These are phyloP conservation scores for Cytidiella melzeri DNA, from an alignment of 768 basidiomycete genomes.

Conservation along the genomic window DNA sequence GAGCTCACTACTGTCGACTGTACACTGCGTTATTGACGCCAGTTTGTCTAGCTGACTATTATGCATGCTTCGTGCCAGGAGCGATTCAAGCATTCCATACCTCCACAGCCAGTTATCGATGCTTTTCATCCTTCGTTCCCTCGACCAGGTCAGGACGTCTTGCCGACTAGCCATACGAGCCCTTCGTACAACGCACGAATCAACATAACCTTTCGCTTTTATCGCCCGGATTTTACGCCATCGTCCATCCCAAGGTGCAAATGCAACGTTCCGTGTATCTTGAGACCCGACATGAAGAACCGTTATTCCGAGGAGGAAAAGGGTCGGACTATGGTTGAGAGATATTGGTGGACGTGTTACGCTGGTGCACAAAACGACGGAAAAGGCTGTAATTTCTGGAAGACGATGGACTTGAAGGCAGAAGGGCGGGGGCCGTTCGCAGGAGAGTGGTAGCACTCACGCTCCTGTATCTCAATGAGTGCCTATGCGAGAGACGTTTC, in stretches of 20 bases:
- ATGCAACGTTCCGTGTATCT: constrained; percentile 63
- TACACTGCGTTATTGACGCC: neutral
- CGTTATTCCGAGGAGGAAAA: constrained; percentile 25
- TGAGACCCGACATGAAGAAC: constrained; percentile 78
- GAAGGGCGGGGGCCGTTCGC: constrained; percentile 58
- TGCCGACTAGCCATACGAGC: neutral
- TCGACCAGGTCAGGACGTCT: constrained; percentile 12
- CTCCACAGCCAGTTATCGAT: constrained; percentile 65
- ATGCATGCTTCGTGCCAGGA: constrained; percentile 88
- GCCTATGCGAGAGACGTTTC: neutral
- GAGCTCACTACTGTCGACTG: neutral
- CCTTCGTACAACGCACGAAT: constrained; percentile 65
- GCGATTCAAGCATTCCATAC: constrained; percentile 73
- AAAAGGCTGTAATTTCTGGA: constrained; percentile 75
- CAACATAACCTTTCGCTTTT: constrained; percentile 85
- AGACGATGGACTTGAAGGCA: constrained; percentile 58
- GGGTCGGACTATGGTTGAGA: constrained; percentile 31
- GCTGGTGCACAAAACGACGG: constrained; percentile 81
- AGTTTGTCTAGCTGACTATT: constrained; percentile 52
- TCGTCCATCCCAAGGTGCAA: constrained; percentile 62
- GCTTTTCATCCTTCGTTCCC: constrained; percentile 52
- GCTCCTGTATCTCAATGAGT: neutral
- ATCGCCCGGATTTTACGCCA: constrained; percentile 73
- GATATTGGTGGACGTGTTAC: constrained; percentile 81
- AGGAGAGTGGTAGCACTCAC: constrained; percentile 13